phyloP scores from a whole-genome alignment of 1,284 basidiomycete genomes.

The Earliella scabrosa region DNA sequence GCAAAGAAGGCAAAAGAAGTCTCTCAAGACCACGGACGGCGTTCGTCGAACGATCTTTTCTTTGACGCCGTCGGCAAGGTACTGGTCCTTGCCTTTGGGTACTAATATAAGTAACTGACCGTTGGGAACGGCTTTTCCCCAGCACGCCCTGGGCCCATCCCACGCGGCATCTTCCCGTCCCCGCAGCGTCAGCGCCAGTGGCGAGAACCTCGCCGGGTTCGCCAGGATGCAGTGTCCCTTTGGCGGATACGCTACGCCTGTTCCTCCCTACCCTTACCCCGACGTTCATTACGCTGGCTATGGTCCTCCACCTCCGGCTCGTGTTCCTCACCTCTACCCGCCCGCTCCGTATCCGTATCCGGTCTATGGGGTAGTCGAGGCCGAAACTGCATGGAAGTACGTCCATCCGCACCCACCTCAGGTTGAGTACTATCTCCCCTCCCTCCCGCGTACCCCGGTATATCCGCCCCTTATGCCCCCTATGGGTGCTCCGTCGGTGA shows the following conservation, averaged over 20 bases:
- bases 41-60: constrained; percentile 30
- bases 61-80: constrained; percentile 33
- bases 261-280: constrained; percentile 17
- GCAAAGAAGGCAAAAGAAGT: constrained; percentile 34
- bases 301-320: constrained; percentile 5
- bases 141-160: constrained; percentile 18
- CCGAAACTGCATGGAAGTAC: constrained; percentile 16
- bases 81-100: constrained; percentile 7
- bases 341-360: constrained; percentile 17
- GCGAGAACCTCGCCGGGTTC: constrained; percentile 17
- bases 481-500: constrained; percentile 5
- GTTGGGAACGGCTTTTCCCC: constrained; percentile 1
- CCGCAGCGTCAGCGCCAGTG: constrained; percentile 29
- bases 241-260: constrained; percentile 2
- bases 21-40: constrained; percentile 28
- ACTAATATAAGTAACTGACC: constrained; percentile 8
- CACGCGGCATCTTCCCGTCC: constrained; percentile 27
- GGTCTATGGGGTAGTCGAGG: constrained; percentile 5
- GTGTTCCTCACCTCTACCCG: constrained; percentile 9
- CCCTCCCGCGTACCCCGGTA: constrained; percentile 1
- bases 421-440: constrained; percentile 25
- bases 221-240: constrained; percentile 10
- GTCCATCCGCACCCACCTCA: constrained; percentile 17
- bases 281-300: constrained; percentile 15
- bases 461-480: constrained; percentile 7